Evolutionary conservation across 257 asterid species (phyloP).

Genomic region (Rauvolfia tetraphylla): DNA sequence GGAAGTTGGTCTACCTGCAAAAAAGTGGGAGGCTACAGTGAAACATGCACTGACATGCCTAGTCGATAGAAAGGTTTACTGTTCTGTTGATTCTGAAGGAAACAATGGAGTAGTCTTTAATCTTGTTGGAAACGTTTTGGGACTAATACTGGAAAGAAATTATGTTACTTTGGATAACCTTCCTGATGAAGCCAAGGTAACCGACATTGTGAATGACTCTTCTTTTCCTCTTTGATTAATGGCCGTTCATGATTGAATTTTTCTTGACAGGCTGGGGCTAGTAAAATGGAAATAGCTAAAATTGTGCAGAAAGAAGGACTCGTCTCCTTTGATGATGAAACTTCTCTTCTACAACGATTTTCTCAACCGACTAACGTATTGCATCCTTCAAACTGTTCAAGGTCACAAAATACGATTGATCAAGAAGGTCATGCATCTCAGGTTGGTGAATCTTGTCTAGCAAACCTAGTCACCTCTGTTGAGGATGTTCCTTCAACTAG

Average conservation of each 20-base stretch:
- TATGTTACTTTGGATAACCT: constrained; percentile 1
- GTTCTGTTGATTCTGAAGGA: not conserved
- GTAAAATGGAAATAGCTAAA: not conserved
- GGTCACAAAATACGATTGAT: not conserved
- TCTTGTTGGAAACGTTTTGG: constrained; percentile 1
- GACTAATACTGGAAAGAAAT: not conserved
- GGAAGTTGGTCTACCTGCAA: constrained; percentile 22
- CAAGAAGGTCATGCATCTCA: not conserved
- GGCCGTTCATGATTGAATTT: not conserved
- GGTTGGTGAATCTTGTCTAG: not conserved
- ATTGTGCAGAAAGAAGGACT: not conserved
- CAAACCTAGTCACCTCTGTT: too few species aligned
- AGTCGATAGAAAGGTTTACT: constrained; percentile 14
- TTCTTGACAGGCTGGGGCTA: not conserved
- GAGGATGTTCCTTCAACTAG: not conserved
- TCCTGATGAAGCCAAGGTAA: constrained; percentile 6
- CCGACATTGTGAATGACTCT: not conserved
- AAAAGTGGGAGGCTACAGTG: constrained; percentile 27
- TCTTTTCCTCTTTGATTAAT: not conserved
- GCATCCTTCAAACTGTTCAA: not conserved
- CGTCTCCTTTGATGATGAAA: not conserved
- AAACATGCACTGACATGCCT: constrained; percentile 43
- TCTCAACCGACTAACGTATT: too few species aligned
- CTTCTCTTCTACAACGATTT: not conserved
- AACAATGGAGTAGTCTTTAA: constrained; percentile 15